These are phyloP conservation scores for Luffa acutangula DNA, from an alignment of 306 rosid genomes.

Conservation along the genomic window DNA sequence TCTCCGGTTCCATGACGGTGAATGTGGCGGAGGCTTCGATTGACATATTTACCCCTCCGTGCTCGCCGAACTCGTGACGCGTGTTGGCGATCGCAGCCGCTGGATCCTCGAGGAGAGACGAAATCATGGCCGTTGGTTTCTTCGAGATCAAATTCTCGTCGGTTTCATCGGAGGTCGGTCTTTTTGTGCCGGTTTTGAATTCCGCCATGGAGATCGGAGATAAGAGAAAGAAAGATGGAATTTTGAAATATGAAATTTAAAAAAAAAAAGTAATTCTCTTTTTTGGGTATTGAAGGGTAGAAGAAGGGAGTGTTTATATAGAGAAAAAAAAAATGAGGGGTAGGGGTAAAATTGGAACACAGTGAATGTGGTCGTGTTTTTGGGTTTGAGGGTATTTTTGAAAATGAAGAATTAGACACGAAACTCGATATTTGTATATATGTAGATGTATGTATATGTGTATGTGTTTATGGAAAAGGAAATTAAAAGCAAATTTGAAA, in stretches of 20 bases:
- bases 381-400: too few relatives aligned
- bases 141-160: constrained; percentile 21
- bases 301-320: neutral
- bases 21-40: constrained; percentile 97
- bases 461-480: too few relatives aligned
- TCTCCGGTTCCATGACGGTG: constrained; percentile 97
- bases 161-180: constrained; percentile 21
- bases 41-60: constrained; percentile 98
- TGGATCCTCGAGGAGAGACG: constrained; percentile 30
- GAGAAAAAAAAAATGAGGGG: neutral
- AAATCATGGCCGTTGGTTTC: constrained; percentile 24
- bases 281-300: neutral
- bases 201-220: constrained; percentile 28
- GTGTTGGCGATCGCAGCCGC: constrained; percentile 61
- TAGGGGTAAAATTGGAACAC: neutral
- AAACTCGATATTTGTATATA: neutral
- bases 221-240: neutral
- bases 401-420: neutral
- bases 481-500: neutral
- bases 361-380: neutral
- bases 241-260: too few relatives aligned
- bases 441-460: too few relatives aligned
- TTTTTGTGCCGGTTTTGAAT: constrained; percentile 23
- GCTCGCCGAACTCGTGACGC: constrained; percentile 95
- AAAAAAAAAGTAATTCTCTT: too few relatives aligned